Evolutionary conservation across 2,329 filamentous ascomycete genomes (phyloP).

Genomic region (Trichoderma citrinoviride): DNA sequence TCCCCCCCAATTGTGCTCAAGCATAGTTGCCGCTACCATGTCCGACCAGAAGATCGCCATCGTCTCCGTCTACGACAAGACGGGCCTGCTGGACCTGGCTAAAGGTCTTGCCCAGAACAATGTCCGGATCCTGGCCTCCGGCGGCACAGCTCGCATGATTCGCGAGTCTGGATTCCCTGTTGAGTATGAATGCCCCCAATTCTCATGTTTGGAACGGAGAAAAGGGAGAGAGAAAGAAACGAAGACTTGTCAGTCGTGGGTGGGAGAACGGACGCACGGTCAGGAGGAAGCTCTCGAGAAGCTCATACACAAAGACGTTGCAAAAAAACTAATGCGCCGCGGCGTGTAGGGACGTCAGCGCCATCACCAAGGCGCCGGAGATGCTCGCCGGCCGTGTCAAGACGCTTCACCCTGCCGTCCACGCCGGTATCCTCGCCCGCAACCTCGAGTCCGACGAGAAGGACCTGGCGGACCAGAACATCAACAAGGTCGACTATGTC

Average conservation of each 20-base stretch:
- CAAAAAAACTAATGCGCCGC: constrained; percentile 20
- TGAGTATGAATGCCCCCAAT: constrained; percentile 59
- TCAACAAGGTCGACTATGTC: constrained; percentile 91
- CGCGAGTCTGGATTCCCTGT: constrained; percentile 93
- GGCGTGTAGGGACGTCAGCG: constrained; percentile 77
- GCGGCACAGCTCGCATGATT: constrained; percentile 94
- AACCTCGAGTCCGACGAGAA: constrained; percentile 95
- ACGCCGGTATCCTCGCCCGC: constrained; percentile 87
- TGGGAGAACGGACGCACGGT: constrained; percentile 2
- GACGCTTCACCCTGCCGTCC: constrained; percentile 93
- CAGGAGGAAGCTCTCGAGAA: background rate
- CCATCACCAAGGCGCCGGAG: constrained; percentile 94
- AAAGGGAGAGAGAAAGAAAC: background rate
- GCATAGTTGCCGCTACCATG: constrained; percentile 32
- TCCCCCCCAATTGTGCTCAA: background rate
- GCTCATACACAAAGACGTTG: constrained; percentile 5
- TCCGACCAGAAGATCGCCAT: constrained; percentile 69
- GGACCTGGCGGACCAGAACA: constrained; percentile 91
- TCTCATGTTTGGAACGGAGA: background rate
- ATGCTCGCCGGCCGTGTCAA: constrained; percentile 86
- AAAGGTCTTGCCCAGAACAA: constrained; percentile 86
- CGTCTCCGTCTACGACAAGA: constrained; percentile 98
- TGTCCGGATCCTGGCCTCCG: constrained; percentile 90
- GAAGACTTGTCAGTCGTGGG: background rate
- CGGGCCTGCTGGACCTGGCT: constrained; percentile 85